phyloP scores from a whole-genome alignment of 2,329 filamentous ascomycete genomes.

The Colletotrichum sp. region DNA sequence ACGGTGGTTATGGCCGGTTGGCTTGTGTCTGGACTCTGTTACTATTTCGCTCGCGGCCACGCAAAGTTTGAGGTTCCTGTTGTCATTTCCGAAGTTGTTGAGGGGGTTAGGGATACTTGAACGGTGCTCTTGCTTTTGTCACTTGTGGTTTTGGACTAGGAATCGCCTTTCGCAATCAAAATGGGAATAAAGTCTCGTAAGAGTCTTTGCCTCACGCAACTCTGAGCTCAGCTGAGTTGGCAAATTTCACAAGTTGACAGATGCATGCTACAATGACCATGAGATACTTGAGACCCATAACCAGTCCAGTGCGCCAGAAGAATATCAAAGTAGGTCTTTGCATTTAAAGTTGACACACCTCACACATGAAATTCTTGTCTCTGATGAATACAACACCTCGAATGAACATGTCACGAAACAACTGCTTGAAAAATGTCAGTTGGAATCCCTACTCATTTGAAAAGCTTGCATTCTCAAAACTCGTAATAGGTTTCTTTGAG shows the following conservation, averaged over 20 bases:
- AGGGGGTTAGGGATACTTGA: background rate
- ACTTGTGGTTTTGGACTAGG: background rate
- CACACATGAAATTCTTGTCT: fast-evolving
- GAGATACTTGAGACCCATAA: background rate
- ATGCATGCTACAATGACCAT: background rate
- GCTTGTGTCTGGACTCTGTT: conserved; percentile 36
- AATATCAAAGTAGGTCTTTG: fast-evolving
- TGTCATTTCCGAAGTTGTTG: conserved; percentile 2
- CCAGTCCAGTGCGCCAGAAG: background rate
- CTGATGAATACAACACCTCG: background rate
- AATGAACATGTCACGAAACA: background rate
- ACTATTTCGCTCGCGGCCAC: conserved; percentile 31
- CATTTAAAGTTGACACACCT: background rate
- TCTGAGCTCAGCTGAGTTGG: background rate
- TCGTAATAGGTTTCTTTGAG: background rate
- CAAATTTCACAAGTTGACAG: background rate
- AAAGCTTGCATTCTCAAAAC: background rate
- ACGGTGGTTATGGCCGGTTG: conserved; percentile 47
- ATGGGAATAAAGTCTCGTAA: background rate
- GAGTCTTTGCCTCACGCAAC: background rate
- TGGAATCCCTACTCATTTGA: background rate
- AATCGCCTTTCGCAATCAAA: background rate
- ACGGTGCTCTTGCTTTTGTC: background rate
- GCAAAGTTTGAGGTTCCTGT: conserved; percentile 30
- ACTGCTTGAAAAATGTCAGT: background rate